phyloP scores from a whole-genome alignment of 1,139 yeast genomes.

The Debaryomycetaceae sp. region DNA sequence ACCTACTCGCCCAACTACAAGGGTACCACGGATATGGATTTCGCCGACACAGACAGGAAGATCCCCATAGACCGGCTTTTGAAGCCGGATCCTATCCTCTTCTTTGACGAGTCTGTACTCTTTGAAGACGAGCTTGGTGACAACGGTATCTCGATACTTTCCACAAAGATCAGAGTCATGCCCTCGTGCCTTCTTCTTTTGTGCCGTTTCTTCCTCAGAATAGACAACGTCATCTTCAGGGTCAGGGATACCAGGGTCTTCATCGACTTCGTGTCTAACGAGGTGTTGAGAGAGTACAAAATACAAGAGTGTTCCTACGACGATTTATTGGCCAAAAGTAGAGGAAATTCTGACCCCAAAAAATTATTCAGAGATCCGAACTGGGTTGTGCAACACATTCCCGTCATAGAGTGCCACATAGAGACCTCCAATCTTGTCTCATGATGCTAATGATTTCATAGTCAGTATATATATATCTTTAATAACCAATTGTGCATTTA shows the following conservation, averaged over 20 bases:
- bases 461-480: background rate
- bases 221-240: constrained; percentile 83
- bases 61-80: constrained; percentile 71
- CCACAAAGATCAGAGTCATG: constrained; percentile 87
- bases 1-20: constrained; percentile 80
- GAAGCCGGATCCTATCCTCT: constrained; percentile 79
- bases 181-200: constrained; percentile 69
- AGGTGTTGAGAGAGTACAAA: constrained; percentile 73
- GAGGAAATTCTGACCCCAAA: constrained; percentile 63
- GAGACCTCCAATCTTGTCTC: constrained; percentile 7
- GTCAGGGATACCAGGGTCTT: constrained; percentile 81
- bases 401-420: constrained; percentile 28
- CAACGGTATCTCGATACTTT: constrained; percentile 80
- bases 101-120: constrained; percentile 82
- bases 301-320: constrained; percentile 68
- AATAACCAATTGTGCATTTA: background rate
- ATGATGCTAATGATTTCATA: background rate
- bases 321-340: constrained; percentile 42
- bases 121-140: constrained; percentile 96
- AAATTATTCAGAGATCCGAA: constrained; percentile 72
- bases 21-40: constrained; percentile 47
- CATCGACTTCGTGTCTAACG: constrained; percentile 67
- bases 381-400: constrained; percentile 70
- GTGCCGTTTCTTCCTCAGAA: constrained; percentile 77
- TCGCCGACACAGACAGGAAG: constrained; percentile 19